Conservation (phyloP, 495 filamentous ascomycete genomes). For the Cetradonia linearis region DNA sequence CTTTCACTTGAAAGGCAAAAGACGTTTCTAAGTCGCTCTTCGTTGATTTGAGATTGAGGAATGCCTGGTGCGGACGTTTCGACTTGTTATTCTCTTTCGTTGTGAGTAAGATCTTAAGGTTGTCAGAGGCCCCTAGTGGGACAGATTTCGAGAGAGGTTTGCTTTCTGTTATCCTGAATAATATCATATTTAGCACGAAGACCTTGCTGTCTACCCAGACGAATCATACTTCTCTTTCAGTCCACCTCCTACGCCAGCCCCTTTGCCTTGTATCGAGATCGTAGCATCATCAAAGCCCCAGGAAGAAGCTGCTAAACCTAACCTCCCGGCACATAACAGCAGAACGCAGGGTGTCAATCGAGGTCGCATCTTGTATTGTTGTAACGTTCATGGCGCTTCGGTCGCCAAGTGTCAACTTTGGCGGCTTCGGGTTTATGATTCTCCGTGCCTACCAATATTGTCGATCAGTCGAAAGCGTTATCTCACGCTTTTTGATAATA, state of each 20-base stretch:
- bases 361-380: constrained; percentile 19
- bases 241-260: constrained; percentile 48
- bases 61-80: constrained; percentile 86
- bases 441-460: constrained; percentile 1
- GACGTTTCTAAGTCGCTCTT: constrained; percentile 75
- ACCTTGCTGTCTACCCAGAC: not conserved
- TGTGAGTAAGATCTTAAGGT: constrained; percentile 72
- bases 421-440: constrained; percentile 4
- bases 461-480: not conserved
- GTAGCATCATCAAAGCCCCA: constrained; percentile 85
- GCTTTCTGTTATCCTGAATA: constrained; percentile 49
- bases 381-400: no score
- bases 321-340: constrained; percentile 29
- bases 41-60: constrained; percentile 69
- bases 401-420: not conserved
- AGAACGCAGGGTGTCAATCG: constrained; percentile 13
- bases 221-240: constrained; percentile 61
- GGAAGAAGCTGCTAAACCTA: constrained; percentile 49
- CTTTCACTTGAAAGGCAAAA: constrained; percentile 75
- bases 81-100: constrained; percentile 65
- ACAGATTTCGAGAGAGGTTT: constrained; percentile 56
- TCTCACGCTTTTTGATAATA: not conserved
- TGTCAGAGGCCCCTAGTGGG: constrained; percentile 55
- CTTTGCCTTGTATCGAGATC: constrained; percentile 64
- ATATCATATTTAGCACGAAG: not conserved